Evolutionary conservation across 192 early-diverging fungal genomes (phyloP).

Genomic region (Umbelopsis isabellina): DNA sequence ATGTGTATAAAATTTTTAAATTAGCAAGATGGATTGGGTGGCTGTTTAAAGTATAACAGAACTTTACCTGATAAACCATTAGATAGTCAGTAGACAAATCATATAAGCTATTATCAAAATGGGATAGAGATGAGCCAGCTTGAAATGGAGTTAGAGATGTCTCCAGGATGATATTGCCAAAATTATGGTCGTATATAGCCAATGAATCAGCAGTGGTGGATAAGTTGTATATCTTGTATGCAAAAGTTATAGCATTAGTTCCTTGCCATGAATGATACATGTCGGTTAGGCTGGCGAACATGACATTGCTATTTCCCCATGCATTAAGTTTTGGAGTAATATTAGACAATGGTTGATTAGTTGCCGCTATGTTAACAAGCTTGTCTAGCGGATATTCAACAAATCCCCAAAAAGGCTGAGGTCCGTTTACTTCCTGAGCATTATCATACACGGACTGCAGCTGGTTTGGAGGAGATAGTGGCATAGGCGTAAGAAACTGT

Average conservation of each 20-base stretch:
- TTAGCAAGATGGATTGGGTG: neutral
- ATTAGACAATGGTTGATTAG: slow-evolving; percentile 12
- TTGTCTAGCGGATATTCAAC: slow-evolving; percentile 41
- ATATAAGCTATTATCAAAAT: slow-evolving; percentile 42
- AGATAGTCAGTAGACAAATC: slow-evolving; percentile 40
- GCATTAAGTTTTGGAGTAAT: slow-evolving; percentile 22
- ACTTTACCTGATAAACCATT: slow-evolving; percentile 37
- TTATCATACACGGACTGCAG: neutral
- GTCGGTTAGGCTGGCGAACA: slow-evolving; percentile 26
- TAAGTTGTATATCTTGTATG: slow-evolving; percentile 22
- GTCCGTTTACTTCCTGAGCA: neutral
- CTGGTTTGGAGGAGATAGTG: slow-evolving; percentile 24
- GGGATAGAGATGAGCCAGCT: slow-evolving; percentile 41
- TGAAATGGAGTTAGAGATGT: slow-evolving; percentile 41
- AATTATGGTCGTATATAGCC: neutral
- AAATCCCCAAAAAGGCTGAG: slow-evolving; percentile 40
- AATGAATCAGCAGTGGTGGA: slow-evolving; percentile 6
- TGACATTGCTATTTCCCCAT: slow-evolving; percentile 30
- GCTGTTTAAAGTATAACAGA: neutral
- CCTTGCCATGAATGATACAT: slow-evolving; percentile 31
- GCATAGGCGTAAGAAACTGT: slow-evolving; percentile 31
- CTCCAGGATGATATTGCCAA: slow-evolving; percentile 32
- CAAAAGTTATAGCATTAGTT: neutral
- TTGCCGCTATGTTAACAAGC: neutral
- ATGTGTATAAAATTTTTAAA: neutral